A percentile compares a stretch with the other conserved stretches of the same genome.
phyloP scores from a whole-genome alignment of 441 rosid genomes.

The Biscutella laevigata region DNA sequence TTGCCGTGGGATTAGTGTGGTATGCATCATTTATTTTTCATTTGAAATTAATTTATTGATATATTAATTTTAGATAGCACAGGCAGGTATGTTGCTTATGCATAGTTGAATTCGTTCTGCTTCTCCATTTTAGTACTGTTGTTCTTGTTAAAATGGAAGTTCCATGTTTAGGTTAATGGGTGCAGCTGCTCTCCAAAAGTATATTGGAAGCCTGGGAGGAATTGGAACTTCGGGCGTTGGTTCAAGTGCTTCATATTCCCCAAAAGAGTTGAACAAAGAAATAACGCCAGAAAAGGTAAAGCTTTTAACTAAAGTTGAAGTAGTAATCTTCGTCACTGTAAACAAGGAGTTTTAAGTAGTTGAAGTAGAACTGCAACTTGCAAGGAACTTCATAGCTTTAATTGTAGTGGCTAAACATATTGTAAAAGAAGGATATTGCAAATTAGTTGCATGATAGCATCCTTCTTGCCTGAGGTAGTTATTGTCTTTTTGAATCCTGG shows the following conservation, averaged over 20 bases:
- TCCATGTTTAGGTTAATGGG: constrained; percentile 70
- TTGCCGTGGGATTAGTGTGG: constrained; percentile 80
- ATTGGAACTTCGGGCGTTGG: constrained; percentile 97
- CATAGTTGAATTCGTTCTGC: background rate
- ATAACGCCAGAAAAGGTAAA: constrained; percentile 85
- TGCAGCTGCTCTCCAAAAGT: constrained; percentile 86
- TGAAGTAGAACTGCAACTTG: background rate
- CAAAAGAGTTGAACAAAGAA: constrained; percentile 90
- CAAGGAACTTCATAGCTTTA: background rate
- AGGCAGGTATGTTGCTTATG: background rate
- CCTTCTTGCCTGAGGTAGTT: background rate
- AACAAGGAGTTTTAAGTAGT: background rate
- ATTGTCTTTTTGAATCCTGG: background rate
- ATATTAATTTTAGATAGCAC: background rate
- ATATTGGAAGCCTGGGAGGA: constrained; percentile 87
- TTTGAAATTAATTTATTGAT: background rate
- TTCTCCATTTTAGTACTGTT: constrained; percentile 14
- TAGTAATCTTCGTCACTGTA: background rate
- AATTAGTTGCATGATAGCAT: constrained; percentile 16
- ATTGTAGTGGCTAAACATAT: background rate
- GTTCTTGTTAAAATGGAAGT: constrained; percentile 15
- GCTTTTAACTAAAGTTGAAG: background rate
- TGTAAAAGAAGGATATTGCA: background rate
- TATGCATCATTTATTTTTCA: constrained; percentile 26
- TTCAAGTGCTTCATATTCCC: constrained; percentile 82